Evolutionary conservation across 2,329 filamentous ascomycete genomes (phyloP), one percentile per base, ranked within the genome.

Genomic region (Cladosporium sp.): DNA sequence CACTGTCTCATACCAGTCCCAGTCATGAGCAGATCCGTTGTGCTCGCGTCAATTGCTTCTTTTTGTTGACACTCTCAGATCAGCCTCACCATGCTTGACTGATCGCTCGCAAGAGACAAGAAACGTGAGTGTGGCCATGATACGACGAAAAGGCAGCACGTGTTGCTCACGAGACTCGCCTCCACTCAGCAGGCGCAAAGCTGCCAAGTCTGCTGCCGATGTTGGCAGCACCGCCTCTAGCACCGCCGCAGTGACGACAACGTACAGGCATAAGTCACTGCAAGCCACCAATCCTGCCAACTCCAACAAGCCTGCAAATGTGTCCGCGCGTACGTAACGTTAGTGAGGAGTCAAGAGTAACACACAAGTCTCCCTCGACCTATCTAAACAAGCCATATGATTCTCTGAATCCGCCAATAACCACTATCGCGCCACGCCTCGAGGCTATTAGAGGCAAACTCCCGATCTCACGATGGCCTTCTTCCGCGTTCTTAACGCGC

Each of bases 211-310:
- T 43, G 17, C 40, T 43, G 40, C 30, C 8, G 30, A 34, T 34
- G 30, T 12, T 34, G 30, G 30, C 30, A 34, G 30, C 30, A 30
- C 28, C 28, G 28, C 28, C 28, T 17, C 14, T 5, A 47, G 28
- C 43, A 47, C 43, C 25, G 43, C 43, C 43, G 22, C 38, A 43
- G 28, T 55, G 51, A 55, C 51, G 51, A 55, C 51, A 39, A 55
- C 39, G 25, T 55, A 34, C 51, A 51, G 51, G 25, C 25, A 25
- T 25, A 25, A 25, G 39, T 22, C 28, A 43, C 17, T 6, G 17
- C 34, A 36, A 55, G 51, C 51, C 38, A 55, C 38, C 9, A 15
- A 37, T 25, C 49, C 49, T 54, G 51, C 51, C 22, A 55, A 55
- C 51, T 34, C 22, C 34, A 19, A 49, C 51, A 34, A 34, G 11